Percentiles rank a stretch among this genome's conserved stretches.
These are phyloP conservation scores for Artemisia tridentata DNA, from an alignment of 129 eudicot species.

Conservation along the genomic window DNA sequence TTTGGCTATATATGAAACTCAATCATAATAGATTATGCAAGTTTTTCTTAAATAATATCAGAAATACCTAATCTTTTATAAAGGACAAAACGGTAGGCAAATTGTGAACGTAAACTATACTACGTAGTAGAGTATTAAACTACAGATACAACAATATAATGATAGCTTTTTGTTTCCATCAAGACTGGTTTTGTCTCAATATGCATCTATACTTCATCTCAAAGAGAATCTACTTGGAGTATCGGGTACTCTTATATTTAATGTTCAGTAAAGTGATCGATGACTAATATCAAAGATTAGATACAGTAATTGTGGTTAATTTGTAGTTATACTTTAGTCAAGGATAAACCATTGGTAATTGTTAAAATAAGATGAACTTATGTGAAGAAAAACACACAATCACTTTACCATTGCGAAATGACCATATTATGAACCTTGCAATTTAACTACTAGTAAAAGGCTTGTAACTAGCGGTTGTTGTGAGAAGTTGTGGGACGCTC, in stretches of 20 bases:
- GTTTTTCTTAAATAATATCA: not conserved
- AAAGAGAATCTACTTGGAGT: constrained; percentile 32
- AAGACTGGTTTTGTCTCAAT: constrained; percentile 33
- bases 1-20: constrained; percentile 17
- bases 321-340: too few relatives aligned
- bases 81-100: constrained; percentile 32
- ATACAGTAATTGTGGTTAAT: too few relatives aligned
- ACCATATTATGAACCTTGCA: too few relatives aligned
- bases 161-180: not conserved
- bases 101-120: constrained; percentile 11
- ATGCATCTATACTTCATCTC: constrained; percentile 39
- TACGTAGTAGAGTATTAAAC: not conserved
- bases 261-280: too few relatives aligned
- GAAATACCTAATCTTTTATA: constrained; percentile 25
- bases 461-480: too few relatives aligned
- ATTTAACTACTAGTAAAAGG: too few relatives aligned
- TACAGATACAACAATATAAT: not conserved
- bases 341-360: too few relatives aligned
- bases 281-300: too few relatives aligned
- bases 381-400: too few relatives aligned
- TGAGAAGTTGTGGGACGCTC: too few relatives aligned
- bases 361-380: too few relatives aligned
- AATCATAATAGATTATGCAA: constrained; percentile 2
- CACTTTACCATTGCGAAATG: too few relatives aligned
- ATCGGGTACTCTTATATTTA: constrained; percentile 19